A percentile compares a stretch with the other conserved stretches of the same genome.
Conservation (phyloP, 495 filamentous ascomycete genomes). For the Neurospora sp. region DNA sequence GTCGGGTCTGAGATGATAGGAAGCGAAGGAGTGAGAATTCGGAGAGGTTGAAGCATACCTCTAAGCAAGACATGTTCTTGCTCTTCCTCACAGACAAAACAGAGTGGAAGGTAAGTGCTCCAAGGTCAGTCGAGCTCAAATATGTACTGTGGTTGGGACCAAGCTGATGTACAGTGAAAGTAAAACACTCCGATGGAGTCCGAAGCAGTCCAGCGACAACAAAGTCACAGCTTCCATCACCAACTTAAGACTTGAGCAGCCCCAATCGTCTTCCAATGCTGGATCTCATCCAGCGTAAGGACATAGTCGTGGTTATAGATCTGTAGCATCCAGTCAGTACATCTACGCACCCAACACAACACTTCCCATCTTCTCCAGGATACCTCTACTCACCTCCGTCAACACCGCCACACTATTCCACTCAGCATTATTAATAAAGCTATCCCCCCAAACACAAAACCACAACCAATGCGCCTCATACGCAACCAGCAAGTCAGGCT, state of each 20-base stretch:
- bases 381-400: conserved; percentile 8
- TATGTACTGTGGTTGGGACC: not conserved
- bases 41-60: no score
- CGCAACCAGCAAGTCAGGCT: conserved; percentile 27
- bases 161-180: not conserved
- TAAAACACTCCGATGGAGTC: not conserved
- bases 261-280: conserved; percentile 17
- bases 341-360: not conserved
- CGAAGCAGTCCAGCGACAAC: not conserved
- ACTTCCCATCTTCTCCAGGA: not conserved
- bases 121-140: not conserved
- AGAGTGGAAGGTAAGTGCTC: not conserved
- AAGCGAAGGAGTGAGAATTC: no score
- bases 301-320: conserved; percentile 29
- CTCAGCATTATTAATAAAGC: conserved; percentile 24
- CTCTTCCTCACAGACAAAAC: not conserved
- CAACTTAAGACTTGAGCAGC: not conserved
- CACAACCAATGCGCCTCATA: conserved; percentile 39
- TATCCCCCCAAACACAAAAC: conserved; percentile 35
- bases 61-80: not conserved
- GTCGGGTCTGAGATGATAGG: not conserved
- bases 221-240: not conserved
- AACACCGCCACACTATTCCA: conserved; percentile 28
- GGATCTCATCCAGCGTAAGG: conserved; percentile 31
- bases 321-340: not conserved